Evolutionary conservation across 495 filamentous ascomycete genomes (phyloP).

Genomic region (Penicillium daleae): DNA sequence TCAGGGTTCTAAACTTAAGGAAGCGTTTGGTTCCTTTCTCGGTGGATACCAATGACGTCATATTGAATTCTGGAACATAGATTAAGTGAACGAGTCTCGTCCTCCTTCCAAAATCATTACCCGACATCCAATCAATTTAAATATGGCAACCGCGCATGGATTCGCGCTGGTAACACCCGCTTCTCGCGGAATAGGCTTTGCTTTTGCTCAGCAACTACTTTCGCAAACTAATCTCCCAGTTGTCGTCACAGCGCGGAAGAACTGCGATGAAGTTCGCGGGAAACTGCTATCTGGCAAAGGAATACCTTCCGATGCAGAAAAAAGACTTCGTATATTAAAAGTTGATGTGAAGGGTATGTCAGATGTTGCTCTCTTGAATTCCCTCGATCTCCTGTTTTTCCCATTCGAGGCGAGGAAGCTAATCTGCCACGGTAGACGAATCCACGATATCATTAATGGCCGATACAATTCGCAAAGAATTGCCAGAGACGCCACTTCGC

Average conservation of each 20-base stretch:
- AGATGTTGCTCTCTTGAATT: neutral
- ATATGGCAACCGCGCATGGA: constrained; percentile 24
- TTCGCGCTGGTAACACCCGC: constrained; percentile 58
- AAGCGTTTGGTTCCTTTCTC: no score
- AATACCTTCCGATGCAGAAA: constrained; percentile 35
- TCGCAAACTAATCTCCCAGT: constrained; percentile 66
- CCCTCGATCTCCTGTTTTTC: neutral
- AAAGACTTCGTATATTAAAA: constrained; percentile 57
- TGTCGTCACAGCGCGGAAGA: constrained; percentile 69
- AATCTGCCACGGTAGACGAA: constrained; percentile 36
- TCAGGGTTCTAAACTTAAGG: no score
- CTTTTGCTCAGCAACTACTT: constrained; percentile 69
- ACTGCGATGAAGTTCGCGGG: constrained; percentile 54
- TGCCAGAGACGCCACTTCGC: constrained; percentile 63
- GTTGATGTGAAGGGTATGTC: constrained; percentile 62
- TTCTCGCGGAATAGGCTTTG: constrained; percentile 75
- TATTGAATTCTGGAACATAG: neutral
- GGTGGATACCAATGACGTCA: neutral
- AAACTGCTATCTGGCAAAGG: constrained; percentile 55
- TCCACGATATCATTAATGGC: constrained; percentile 45
- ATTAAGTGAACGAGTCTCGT: neutral
- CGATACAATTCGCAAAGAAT: constrained; percentile 40
- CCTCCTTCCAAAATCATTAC: neutral
- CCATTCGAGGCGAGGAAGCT: neutral
- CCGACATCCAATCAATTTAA: neutral